Base-by-base conservation (phyloP, 371 early-diverging fungal genomes). In the Mucor sp. region DNA sequence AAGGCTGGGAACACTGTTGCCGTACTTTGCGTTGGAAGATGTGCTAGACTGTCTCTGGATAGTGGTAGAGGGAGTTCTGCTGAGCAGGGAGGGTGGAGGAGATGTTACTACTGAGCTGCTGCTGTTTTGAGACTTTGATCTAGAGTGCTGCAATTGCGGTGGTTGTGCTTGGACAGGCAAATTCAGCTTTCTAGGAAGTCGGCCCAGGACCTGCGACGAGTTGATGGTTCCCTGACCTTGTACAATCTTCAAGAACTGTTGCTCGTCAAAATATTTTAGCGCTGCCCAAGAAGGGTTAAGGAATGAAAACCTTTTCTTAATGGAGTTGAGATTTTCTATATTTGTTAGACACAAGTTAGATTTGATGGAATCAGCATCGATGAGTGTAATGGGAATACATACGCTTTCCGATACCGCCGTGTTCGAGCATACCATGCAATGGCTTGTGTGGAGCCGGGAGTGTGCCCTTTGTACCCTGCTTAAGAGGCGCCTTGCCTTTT, bases 321-420 rank as follows among this genome's bases (percentile, higher is more conserved):
- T 60, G n/a, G 57, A 15, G 25, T 70, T 71, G 17, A 70, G 37
- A 32, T 71, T 69, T 58, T 69, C 68, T 72, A 67, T 6, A 37
- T 37, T 37, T 37, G 14, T 14, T 14, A 37, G 14, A 9, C 4
- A 4, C 2, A 14, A 8, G 37, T 37, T 37, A 37, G 37, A 37
- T 37, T 7, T 37, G 37, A 37, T 37, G 37, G 37, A 14, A 37
- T 58, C 21, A n/a, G n/a, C n/a, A 56, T 30, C 28, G 6, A 39
- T 25, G 28, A 47, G 17, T 23, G 41, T 47, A 47, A 5, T 47
- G n/a, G n/a, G n/a, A 23, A 21, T 21, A 65, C 71, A 70, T 74
- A 82, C 83, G 72, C 75, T 80, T 77, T 17, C 80, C 83, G n/a
- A 82, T 80, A 64, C 80, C 80, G 50, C 83, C 83, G 47, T 82